Percentiles rank a stretch among this genome's conserved stretches.
phyloP scores from a whole-genome alignment of 228 moss, liverwort and hornwort species.

The Sphagnum magellanicum region DNA sequence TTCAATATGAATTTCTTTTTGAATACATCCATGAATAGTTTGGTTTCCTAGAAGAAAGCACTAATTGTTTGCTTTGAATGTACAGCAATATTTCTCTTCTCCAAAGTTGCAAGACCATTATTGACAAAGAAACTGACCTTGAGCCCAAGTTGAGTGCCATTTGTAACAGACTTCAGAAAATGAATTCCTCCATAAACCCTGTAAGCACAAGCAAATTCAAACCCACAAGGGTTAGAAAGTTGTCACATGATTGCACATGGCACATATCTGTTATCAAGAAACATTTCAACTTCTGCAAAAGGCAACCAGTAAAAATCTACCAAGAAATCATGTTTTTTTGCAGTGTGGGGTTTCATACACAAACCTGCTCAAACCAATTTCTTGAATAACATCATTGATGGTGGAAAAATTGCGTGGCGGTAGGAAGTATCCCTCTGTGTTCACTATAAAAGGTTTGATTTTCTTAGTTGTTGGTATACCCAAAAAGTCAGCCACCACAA shows the following conservation, averaged over 20 bases:
- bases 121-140: conserved; percentile 14
- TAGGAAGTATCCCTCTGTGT: conserved; percentile 55
- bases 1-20: too few species aligned
- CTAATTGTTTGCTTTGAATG: too few species aligned
- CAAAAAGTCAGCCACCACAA: conserved; percentile 45
- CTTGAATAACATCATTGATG: conserved; percentile 17
- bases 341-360: not conserved
- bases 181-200: conserved; percentile 72
- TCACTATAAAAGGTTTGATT: conserved; percentile 29
- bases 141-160: conserved; percentile 33
- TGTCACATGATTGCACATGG: not conserved
- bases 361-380: conserved; percentile 54
- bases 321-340: not conserved
- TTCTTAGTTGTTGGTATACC: conserved; percentile 13
- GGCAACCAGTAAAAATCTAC: not conserved
- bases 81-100: too few species aligned
- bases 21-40: too few species aligned
- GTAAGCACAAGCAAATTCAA: conserved; percentile 6
- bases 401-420: conserved; percentile 40
- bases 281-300: not conserved
- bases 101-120: too few species aligned
- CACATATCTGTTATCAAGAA: too few species aligned
- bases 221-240: not conserved
- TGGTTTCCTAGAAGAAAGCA: too few species aligned
- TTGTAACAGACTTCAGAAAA: conserved; percentile 36